Conservation (phyloP, 176 grass and related monocot species). For the Aegilops sharonensis region DNA sequence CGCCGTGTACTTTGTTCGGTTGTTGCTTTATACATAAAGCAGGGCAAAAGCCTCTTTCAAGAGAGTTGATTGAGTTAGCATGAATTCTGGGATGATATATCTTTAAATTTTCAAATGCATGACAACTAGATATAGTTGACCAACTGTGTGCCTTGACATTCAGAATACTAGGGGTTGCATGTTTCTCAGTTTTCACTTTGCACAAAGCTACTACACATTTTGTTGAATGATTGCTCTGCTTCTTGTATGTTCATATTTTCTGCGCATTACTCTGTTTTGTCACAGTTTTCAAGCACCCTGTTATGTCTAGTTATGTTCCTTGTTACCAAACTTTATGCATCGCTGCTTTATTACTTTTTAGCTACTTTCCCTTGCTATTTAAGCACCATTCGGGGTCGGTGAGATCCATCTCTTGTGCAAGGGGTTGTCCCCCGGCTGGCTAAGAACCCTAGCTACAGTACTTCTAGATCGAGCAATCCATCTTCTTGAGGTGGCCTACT, state of each 20-base stretch:
- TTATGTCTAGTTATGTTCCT: not conserved
- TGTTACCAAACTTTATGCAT: not conserved
- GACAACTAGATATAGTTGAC: not conserved
- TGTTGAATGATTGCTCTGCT: not conserved
- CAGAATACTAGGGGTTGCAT: not conserved
- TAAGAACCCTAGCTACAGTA: too few relatives aligned
- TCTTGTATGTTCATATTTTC: not conserved
- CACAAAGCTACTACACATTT: not conserved
- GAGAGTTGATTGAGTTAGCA: not conserved
- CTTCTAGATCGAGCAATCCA: too few relatives aligned
- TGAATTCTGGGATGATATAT: not conserved
- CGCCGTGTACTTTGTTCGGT: too few relatives aligned
- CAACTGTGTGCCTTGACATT: not conserved
- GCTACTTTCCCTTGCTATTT: too few relatives aligned
- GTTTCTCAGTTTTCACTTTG: not conserved
- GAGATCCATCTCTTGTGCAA: too few relatives aligned
- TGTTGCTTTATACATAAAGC: too few relatives aligned
- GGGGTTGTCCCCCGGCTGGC: too few relatives aligned
- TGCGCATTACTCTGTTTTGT: not conserved
- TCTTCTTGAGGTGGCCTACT: too few relatives aligned
- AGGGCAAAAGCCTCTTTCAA: too few relatives aligned
- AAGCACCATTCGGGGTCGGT: too few relatives aligned
- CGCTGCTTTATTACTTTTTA: too few relatives aligned
- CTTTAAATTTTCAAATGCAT: not conserved
- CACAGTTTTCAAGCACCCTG: not conserved